Base-by-base conservation (phyloP, 169 alveolate species). In the Cryptosporidium sp. region DNA sequence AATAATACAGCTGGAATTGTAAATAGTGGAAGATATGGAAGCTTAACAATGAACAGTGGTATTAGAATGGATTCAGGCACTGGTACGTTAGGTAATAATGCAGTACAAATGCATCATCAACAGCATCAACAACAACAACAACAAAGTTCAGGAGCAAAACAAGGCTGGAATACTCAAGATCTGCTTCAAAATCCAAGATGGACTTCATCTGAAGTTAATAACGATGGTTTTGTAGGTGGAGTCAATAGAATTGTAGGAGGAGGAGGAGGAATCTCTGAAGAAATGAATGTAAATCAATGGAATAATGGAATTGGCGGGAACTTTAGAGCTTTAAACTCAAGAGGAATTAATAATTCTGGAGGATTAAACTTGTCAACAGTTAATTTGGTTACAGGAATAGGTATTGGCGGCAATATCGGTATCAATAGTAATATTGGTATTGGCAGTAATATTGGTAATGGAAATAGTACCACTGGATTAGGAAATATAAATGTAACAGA, bases 131-230 rank as follows among this genome's bases (percentile, higher is more conserved):
- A 5, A 21, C 61, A 5, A 21, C 61, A 56, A 10, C 72, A 65
- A 14, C 44, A 65, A 7, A n/a, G 72, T 65, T 7, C 72, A 65
- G 72, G 72, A 1, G 31, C 10, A 3, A 65, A 65, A 33, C 72
- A 65, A 0, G 51, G 51, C 6, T 65, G 72, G 72, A 33, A 33
- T 7, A 65, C 10, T 6, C 72, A 65, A 26, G 18, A 8, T 65
- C 9, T 37, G 3, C 44, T 65, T 7, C 72, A 65, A 29, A 65
- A n/a, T 16, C 10, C 44, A 35, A 65, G 72, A 65, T 65, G 72
- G 72, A 10, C 6, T 23, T 33, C 72, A 4, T 23, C 85, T n/a
- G 67, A 56, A 26, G 35, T 26, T 26, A 56, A n/a, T 23, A 56
- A 26, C 3, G 67, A 26, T n/a, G 67, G 29, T 1, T 56, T 56